Base-by-base conservation (phyloP, 2,329 filamentous ascomycete genomes). In the Amauroascus niger region DNA sequence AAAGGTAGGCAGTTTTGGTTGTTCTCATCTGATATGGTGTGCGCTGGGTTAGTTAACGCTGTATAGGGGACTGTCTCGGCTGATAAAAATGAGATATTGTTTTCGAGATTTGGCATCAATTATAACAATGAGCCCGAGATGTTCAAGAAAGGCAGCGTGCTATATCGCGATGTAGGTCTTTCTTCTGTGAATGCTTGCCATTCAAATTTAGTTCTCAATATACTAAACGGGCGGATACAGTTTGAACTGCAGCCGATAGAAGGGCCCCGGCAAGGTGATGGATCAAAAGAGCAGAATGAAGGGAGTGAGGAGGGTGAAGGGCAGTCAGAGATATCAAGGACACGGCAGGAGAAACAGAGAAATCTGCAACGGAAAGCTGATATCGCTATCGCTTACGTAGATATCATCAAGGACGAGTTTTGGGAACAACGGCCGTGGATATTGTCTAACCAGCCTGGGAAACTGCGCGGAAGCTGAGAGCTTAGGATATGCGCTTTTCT, bases 51-150 rank as follows among this genome's bases (percentile, higher is more conserved):
- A 6, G 1, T 41, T 26, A 32, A 41, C 22, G 33, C 6, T 46
- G 18, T 7, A 16, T 28, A 90, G 86, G 90, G 91, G 2, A 94
- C 89, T 0, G 71, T 94, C 1, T 81, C 90, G 2, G 77, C 82
- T 2, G 89, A 97, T 64, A 98, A 98, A 73, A 93, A 98, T 65
- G 93, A 98, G 73, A 94, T 98, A 18, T 73, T 98, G 13, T 98
- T 93, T 69, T 86, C 83, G 1, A 79, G 79, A 24, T 97, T 95
- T 68, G 81, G 83, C 2, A 90, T 97, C 66, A 98, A 98, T 71
- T 98, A 98, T 72, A 98, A 98, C 70, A 93, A 95, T 61, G 93
- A 98, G 69, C 82, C 82, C 0, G 88, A 94, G 58, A 89, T 96
- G 14, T 95, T 81, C 69, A 93, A 85, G 68, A 98, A 97, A 68